Evolutionary conservation across 2,329 filamentous ascomycete species (phyloP), one percentile per base, ranked within the genome.

Genomic region (Dactylonectria macrodidyma): DNA sequence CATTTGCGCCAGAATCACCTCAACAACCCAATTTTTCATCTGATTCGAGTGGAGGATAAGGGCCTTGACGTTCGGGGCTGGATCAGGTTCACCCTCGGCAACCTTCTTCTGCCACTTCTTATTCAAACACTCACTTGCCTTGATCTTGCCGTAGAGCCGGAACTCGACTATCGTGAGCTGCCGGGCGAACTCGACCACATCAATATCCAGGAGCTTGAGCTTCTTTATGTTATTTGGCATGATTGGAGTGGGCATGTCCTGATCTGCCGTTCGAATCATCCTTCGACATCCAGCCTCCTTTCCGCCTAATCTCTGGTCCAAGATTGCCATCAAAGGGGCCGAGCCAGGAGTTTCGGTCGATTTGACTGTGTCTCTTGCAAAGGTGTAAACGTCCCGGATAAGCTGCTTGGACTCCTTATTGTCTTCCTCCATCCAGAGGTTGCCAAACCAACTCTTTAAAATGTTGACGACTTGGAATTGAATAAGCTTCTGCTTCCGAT

Each of bases 171-270:
- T 96, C 0, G 96, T 99, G 69, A 99, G 87, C 81, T 99, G 96
- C 54, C 96, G 91, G 19, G 96, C 96, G 81, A 99, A 98, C 79
- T 99, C 96, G 0, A 93, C 93, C 0, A 95, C 91, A 78, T 99
- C 96, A 74, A 99, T 98, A 78, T 99, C 96, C 63, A 98, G 84
- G 83, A 99, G 98, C 81, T 98, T 99, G 75, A 99, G 89, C 82
- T 98, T 99, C 88, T 96, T 98, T 95, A 99, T 97, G 80, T 98
- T 98, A 87, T 97, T 98, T 1, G 96, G 96, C 80, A 98, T 90
- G 78, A 98, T 98, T 1, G 96, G 94, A 38, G 92, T 85, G 4
- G 96, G 95, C 1, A 93, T 93, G 70, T 93, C 92, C 75, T 92
- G 91, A 78, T 91, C 95, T 71, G 96, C 85, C 0, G 95, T 98